Conservation (phyloP, 2,329 filamentous ascomycete genomes). For the Diaporthe citriasiana region DNA sequence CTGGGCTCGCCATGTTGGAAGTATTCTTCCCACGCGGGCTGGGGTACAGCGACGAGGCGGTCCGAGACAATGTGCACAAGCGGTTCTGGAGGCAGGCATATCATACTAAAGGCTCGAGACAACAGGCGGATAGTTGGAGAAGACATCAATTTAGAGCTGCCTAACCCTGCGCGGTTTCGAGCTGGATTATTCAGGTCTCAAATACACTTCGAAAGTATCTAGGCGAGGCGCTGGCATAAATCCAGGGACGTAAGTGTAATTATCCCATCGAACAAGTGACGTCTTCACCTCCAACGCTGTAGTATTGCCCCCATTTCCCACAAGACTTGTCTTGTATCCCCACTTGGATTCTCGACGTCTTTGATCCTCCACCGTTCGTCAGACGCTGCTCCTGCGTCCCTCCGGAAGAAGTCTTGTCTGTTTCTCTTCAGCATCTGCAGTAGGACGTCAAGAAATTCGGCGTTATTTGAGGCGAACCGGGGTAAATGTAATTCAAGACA, state of each 20-base stretch:
- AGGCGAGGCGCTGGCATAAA: no score
- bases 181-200: no score
- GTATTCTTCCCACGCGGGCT: conserved; percentile 40
- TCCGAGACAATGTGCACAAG: conserved; percentile 42
- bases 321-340: background rate
- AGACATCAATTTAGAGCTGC: background rate
- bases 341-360: background rate
- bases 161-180: no score
- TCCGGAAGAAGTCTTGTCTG: background rate
- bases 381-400: background rate
- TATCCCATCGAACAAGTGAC: no score
- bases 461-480: background rate
- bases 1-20: conserved; percentile 42
- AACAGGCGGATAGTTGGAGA: background rate
- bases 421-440: background rate
- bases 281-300: no score
- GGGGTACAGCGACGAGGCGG: conserved; percentile 34
- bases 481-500: background rate
- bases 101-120: conserved; percentile 10
- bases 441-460: background rate
- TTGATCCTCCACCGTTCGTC: background rate
- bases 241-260: no score
- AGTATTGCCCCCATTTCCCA: no score
- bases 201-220: no score
- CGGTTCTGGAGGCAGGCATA: conserved; percentile 42